Evolutionary conservation across 441 rosid genomes (phyloP), one percentile per base, ranked within the genome.

Genomic region (Arabidopsis hybrid): DNA sequence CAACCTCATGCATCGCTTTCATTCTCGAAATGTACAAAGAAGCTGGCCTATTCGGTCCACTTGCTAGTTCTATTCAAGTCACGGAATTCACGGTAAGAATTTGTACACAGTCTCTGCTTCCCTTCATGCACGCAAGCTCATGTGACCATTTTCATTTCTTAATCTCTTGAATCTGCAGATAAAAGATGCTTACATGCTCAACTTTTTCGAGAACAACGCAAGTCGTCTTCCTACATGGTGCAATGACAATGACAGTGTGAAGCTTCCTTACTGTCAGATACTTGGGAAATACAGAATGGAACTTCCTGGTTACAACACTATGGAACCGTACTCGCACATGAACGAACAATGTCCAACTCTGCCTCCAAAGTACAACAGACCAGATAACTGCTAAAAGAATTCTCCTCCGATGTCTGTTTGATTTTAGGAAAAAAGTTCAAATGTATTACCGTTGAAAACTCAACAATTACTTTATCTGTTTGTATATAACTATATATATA

Each of bases 141-240:
- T 66, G 18, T 61, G 47, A 17, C 60, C 8, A 2, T 9, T 11
- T n/a, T 21, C 9, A 17, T 49, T 2, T 31, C 2, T 4, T 16
- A 51, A 40, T 42, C 21, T 36, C 36, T 35, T 69, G 26, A 6
- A 56, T 68, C 26, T 79, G 60, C 97, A 95, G 98, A 91, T 95
- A 66, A 95, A 88, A 86, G 98, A 95, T 81, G 97, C 97, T 26
- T 95, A 95, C 84, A 59, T 78, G 7, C 91, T 95, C 53, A 86
- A 73, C 64, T 90, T 95, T 79, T 95, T 90, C 17, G 98, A 95
- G 83, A 88, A 76, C 46, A 80, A 93, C 69, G 84, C 88, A 34
- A 93, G 91, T 76, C 92, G 86, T 56, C 85, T 95, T 53, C 98
- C 96, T 6, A 80, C 80, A 71, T 95, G 99, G 99, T 95, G 99